Evolutionary conservation across 768 basidiomycete genomes (phyloP), one percentile per base, ranked within the genome.

Genomic region (Boletus reticulatus): DNA sequence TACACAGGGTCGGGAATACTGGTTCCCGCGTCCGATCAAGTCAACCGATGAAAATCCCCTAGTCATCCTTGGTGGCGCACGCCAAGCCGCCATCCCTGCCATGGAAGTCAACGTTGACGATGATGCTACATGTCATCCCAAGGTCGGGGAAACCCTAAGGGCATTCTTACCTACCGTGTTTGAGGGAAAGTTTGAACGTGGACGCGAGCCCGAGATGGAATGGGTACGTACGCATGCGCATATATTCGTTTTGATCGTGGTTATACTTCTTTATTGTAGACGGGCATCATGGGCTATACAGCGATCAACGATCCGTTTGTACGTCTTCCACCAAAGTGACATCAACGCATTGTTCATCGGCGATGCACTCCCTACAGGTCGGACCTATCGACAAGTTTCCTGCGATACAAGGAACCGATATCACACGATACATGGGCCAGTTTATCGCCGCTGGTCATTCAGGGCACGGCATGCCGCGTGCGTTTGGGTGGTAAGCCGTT

Each of bases 201-300:
- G 70, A 4, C 63, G 55, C n/a, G 76, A 81, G 48, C 84, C 84
- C 7, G 88, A 89, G 67, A 83, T 84, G 80, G 89, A 93, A 78
- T 94, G 92, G 91, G 90, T 89, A 48, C 42, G 53, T 48, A 9
- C 20, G n/a, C 20, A 22, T 19, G 39, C 16, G 39, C 8, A 41
- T 10, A 12, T n/a, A 4, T 17, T 19, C 4, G n/a, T 9, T 41
- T 41, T 13, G 11, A 14, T 36, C 0, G 3, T 48, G 29, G 10
- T 48, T 42, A 29, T 43, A 19, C 6, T 20, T 16, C 4, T 24
- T 6, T 47, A 14, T 39, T 38, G 9, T 39, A 92, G 92, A 89
- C 87, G 1, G 92, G 92, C 0, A 89, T 94, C 43, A 91, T 91
- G 89, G 92, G 84, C 0, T 89, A 74, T 61, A 88, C 90, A 0